Percentiles rank a stretch among this genome's conserved stretches.
phyloP scores from a whole-genome alignment of 1,284 basidiomycete species.

The Trichosporon faecale region DNA sequence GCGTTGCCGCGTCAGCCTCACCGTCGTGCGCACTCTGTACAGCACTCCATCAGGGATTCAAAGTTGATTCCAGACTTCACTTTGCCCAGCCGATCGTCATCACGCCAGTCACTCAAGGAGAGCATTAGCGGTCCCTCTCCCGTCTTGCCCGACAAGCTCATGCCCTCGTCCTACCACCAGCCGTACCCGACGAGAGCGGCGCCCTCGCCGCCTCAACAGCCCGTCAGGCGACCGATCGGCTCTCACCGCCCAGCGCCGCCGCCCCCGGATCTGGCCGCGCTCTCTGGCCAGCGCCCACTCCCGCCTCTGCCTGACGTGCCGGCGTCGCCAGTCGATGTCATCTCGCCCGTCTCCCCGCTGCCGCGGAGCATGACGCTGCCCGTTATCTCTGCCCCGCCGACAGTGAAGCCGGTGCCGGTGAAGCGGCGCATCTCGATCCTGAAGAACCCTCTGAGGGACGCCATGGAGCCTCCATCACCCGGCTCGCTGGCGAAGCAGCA shows the following conservation, averaged over 20 bases:
- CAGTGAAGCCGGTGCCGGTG: neutral
- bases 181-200: neutral
- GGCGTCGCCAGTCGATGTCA: neutral
- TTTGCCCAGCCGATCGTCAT: neutral
- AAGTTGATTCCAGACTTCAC: conserved; percentile 5
- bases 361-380: neutral
- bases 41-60: neutral
- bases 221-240: neutral
- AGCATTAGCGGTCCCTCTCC: neutral
- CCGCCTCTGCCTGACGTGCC: neutral
- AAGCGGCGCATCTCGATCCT: neutral
- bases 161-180: conserved; percentile 1
- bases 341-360: neutral
- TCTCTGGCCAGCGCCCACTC: neutral
- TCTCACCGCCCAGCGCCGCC: neutral
- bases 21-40: conserved; percentile 2
- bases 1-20: neutral
- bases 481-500: neutral
- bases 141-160: conserved; percentile 1
- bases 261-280: neutral
- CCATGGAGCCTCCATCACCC: neutral
- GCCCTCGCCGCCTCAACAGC: neutral
- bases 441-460: neutral
- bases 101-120: conserved; percentile 1
- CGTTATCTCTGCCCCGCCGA: neutral